Conservation (phyloP, 208 protist genomes). For the Trypanosoma cruzi region DNA sequence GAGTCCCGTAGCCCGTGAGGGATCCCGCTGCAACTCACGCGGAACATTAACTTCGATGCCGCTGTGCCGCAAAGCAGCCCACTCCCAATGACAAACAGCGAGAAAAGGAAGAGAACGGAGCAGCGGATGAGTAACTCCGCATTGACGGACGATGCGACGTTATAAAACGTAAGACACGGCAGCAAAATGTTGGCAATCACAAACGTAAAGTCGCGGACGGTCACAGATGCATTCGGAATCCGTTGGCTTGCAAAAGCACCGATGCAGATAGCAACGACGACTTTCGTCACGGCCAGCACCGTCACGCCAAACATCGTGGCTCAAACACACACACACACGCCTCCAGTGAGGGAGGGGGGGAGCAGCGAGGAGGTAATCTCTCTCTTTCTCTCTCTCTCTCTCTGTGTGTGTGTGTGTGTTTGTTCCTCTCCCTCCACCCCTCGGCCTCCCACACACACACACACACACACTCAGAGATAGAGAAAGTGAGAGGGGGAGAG, state of each 20-base stretch:
- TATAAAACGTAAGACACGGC: constrained; percentile 66
- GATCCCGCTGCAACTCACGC: constrained; percentile 43
- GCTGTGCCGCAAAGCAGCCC: constrained; percentile 29
- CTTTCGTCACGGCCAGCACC: constrained; percentile 71
- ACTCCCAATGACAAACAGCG: constrained; percentile 37
- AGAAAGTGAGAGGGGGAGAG: constrained; percentile 11
- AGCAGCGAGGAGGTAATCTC: too few relatives aligned
- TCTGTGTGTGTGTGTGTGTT: too few relatives aligned
- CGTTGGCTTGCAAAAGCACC: constrained; percentile 52
- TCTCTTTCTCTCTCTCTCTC: too few relatives aligned
- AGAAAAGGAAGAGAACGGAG: constrained; percentile 59
- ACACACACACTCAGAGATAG: constrained; percentile 5
- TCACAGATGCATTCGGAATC: constrained; percentile 52
- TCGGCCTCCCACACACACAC: too few relatives aligned
- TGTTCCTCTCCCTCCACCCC: too few relatives aligned
- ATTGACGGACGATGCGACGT: constrained; percentile 47
- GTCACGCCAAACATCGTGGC: constrained; percentile 55
- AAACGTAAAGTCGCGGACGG: constrained; percentile 69
- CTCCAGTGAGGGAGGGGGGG: too few relatives aligned
- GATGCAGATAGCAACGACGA: constrained; percentile 74
- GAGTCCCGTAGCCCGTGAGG: constrained; percentile 46
- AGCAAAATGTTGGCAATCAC: constrained; percentile 67
- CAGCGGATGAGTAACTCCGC: constrained; percentile 43
- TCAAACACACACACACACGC: too few relatives aligned
- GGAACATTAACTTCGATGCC: constrained; percentile 31